These are phyloP conservation scores for Elaeis oleifera DNA, from an alignment of 202 grass and related monocot genomes.

Conservation along the genomic window DNA sequence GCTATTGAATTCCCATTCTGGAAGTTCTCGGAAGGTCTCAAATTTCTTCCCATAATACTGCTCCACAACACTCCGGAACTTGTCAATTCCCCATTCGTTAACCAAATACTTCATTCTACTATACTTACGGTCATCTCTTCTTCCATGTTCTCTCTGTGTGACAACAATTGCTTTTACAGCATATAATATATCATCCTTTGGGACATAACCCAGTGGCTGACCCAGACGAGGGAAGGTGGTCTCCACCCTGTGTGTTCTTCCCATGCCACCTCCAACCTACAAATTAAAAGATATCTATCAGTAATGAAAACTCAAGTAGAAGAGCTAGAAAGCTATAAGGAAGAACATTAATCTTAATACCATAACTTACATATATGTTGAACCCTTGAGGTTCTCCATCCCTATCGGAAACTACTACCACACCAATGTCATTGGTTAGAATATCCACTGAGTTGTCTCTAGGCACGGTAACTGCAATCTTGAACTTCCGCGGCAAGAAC, in stretches of 20 bases:
- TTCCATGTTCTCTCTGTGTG: constrained; percentile 15
- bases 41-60: constrained; percentile 19
- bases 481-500: constrained; percentile 17
- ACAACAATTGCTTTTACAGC: constrained; percentile 20
- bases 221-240: constrained; percentile 14
- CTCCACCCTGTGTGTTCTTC: constrained; percentile 13
- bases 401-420: constrained; percentile 9
- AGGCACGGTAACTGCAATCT: constrained; percentile 13
- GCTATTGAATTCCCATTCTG: constrained; percentile 15
- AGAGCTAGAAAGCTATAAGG: background rate
- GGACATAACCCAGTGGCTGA: constrained; percentile 14
- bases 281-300: background rate
- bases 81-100: constrained; percentile 10
- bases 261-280: constrained; percentile 17
- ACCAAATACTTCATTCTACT: constrained; percentile 21
- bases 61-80: constrained; percentile 14
- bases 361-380: constrained; percentile 6
- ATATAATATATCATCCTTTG: constrained; percentile 16
- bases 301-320: background rate
- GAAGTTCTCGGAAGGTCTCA: constrained; percentile 8
- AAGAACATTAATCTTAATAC: background rate
- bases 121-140: constrained; percentile 16
- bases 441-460: constrained; percentile 17
- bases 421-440: constrained; percentile 15
- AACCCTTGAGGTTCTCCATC: constrained; percentile 16